Evolutionary conservation across 1,284 basidiomycete genomes (phyloP).

Genomic region (Rhodotorula mucilaginosa): DNA sequence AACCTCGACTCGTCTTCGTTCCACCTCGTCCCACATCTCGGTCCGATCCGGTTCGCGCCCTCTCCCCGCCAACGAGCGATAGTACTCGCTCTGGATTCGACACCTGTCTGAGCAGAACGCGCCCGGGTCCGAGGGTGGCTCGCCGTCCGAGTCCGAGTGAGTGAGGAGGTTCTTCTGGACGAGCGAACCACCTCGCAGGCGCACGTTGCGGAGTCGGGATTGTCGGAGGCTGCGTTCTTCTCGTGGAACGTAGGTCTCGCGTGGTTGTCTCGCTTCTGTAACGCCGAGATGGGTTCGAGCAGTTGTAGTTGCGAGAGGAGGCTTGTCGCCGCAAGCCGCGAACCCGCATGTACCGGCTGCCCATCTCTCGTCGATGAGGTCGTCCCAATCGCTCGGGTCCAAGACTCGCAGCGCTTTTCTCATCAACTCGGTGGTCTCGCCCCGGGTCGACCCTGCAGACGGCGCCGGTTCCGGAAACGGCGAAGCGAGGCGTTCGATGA

Average conservation of each 20-base stretch:
- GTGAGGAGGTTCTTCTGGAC: constrained; percentile 8
- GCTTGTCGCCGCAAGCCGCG: constrained; percentile 13
- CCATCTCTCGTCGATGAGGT: constrained; percentile 31
- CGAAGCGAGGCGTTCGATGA: constrained; percentile 1
- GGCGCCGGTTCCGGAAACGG: background rate
- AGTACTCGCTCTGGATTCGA: constrained; percentile 19
- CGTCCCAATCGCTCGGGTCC: constrained; percentile 10
- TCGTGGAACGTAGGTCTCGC: constrained; percentile 7
- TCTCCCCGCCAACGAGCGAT: constrained; percentile 6
- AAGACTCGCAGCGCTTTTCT: background rate
- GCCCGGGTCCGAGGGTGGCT: background rate
- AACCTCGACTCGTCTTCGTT: background rate
- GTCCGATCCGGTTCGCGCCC: constrained; percentile 11
- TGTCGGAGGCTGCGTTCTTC: background rate
- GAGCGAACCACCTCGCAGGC: constrained; percentile 8
- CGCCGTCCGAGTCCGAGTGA: background rate
- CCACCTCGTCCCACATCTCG: constrained; percentile 4
- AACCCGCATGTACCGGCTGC: constrained; percentile 22
- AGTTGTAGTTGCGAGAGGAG: background rate
- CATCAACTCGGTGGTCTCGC: background rate
- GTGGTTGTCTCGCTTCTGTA: background rate
- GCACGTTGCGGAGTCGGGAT: background rate
- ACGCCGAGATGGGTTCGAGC: background rate
- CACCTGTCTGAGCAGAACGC: constrained; percentile 27
- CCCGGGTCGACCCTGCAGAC: background rate